A percentile compares a stretch with the other conserved stretches of the same genome.
Conservation (phyloP, 2,329 filamentous ascomycete genomes). For the Aspergillus transmontanensis region DNA sequence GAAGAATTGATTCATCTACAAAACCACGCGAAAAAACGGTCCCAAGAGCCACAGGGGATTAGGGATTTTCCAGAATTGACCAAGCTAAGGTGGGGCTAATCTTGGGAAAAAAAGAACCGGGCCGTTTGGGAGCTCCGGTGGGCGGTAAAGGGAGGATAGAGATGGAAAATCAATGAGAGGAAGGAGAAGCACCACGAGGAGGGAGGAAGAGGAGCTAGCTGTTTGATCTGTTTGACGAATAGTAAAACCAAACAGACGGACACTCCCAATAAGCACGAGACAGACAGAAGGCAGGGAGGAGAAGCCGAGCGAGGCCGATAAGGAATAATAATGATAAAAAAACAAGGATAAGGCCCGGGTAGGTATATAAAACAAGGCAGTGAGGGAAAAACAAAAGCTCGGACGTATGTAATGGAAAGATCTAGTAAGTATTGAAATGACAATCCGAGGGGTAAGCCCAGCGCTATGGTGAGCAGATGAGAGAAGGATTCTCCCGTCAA, state of each 20-base stretch:
- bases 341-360: background rate
- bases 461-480: background rate
- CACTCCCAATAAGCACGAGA: background rate
- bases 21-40: constrained; percentile 15
- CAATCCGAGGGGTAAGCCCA: background rate
- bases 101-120: constrained; percentile 30
- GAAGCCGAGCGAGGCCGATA: constrained; percentile 5
- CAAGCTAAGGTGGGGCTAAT: constrained; percentile 43
- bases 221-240: constrained; percentile 2
- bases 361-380: background rate
- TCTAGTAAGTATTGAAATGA: background rate
- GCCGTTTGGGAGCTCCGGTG: constrained; percentile 21
- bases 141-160: constrained; percentile 19
- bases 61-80: constrained; percentile 34
- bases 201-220: background rate
- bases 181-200: background rate
- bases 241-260: background rate
- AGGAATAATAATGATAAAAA: background rate
- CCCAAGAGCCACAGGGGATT: constrained; percentile 16
- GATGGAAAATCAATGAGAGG: constrained; percentile 4
- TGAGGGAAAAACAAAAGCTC: background rate
- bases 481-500: background rate
- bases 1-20: constrained; percentile 46
- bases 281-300: background rate
- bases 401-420: constrained; percentile 6